Evolutionary conservation across 2,329 filamentous ascomycete species (phyloP).

Genomic region (Coniella vitis): DNA sequence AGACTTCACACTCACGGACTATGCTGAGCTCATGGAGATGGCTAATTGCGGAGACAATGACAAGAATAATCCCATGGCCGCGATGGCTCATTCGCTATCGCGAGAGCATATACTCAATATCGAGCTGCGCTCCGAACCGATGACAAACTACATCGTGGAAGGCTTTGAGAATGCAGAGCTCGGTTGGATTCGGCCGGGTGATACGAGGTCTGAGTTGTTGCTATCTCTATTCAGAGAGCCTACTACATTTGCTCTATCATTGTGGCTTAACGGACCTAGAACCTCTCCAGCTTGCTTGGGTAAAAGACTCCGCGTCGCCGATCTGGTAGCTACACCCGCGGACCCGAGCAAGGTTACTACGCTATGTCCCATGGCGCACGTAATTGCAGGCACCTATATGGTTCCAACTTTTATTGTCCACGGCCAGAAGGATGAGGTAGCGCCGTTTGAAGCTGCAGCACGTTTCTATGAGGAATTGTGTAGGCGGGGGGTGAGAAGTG

Average conservation of each 20-base stretch:
- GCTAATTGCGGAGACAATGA: not conserved
- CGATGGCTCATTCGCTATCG: not conserved
- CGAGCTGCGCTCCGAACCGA: not conserved
- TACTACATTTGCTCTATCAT: constrained; percentile 23
- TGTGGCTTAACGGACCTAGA: not conserved
- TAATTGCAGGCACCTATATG: constrained; percentile 17
- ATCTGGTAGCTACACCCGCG: not conserved
- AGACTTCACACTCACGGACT: constrained; percentile 25
- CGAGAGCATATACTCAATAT: not conserved
- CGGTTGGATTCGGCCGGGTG: not conserved
- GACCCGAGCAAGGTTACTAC: not conserved
- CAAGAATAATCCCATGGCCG: not conserved
- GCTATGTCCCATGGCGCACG: not conserved
- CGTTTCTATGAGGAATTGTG: not conserved
- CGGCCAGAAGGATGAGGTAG: constrained; percentile 22
- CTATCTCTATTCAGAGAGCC: constrained; percentile 17
- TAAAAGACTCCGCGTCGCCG: not conserved
- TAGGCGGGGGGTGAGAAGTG: not conserved
- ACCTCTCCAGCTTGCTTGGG: not conserved
- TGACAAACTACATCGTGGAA: not conserved
- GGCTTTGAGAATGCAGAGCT: not conserved
- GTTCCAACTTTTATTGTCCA: constrained; percentile 26
- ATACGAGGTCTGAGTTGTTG: not conserved
- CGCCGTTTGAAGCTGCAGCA: not conserved
- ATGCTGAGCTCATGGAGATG: not conserved